Conservation (phyloP, 2,329 filamentous ascomycete species). For the Pestalotiopsis sp. region DNA sequence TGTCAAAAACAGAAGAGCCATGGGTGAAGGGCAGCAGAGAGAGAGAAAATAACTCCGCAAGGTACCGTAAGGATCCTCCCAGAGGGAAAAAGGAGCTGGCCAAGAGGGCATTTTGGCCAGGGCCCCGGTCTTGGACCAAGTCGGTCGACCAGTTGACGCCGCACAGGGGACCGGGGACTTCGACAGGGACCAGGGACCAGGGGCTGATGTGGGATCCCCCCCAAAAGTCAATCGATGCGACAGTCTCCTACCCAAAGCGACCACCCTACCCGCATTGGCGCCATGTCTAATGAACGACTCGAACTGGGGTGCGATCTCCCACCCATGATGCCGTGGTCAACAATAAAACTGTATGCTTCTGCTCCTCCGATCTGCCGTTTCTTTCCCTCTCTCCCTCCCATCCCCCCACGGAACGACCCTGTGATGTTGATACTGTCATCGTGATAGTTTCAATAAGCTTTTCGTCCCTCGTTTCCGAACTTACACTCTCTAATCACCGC, state of each 20-base stretch:
- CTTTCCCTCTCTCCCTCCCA: constrained; percentile 38
- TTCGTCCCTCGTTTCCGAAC: constrained; percentile 51
- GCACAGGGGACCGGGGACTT: neutral
- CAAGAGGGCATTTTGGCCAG: neutral
- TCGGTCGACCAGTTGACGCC: neutral
- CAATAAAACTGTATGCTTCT: constrained; percentile 46
- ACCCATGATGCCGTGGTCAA: constrained; percentile 30
- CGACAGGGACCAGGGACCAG: neutral
- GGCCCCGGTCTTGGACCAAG: neutral
- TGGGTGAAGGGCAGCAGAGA: neutral
- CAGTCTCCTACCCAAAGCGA: constrained; percentile 15
- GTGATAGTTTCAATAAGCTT: constrained; percentile 47
- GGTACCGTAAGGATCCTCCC: neutral
- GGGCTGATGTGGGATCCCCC: neutral
- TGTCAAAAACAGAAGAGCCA: neutral
- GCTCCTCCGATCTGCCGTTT: constrained; percentile 33
- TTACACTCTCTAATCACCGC: constrained; percentile 58
- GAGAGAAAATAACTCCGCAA: neutral
- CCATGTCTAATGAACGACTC: constrained; percentile 10
- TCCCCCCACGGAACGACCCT: constrained; percentile 46
- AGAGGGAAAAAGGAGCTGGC: neutral
- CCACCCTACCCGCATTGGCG: constrained; percentile 15
- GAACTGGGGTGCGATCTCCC: neutral
- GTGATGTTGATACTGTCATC: constrained; percentile 56
- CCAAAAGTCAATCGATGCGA: neutral